These are phyloP conservation scores for Raphanus hybrid DNA, from an alignment of 441 rosid species.

Conservation along the genomic window DNA sequence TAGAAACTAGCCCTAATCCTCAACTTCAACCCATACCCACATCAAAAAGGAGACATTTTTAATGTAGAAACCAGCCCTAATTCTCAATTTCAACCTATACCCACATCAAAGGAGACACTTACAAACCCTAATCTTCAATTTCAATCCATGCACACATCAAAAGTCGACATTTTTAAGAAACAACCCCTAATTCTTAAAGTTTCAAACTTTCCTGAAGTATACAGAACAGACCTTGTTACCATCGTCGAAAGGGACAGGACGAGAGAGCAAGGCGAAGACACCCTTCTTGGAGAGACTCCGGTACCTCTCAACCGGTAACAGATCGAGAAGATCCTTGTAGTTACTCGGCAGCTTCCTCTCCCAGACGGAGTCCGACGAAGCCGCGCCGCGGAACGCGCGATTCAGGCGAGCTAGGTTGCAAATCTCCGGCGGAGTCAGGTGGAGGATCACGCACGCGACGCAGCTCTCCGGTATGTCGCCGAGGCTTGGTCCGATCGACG, in stretches of 20 bases:
- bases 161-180: background rate
- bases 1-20: background rate
- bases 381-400: constrained; percentile 63
- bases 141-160: constrained; percentile 21
- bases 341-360: constrained; percentile 55
- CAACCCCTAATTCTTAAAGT: background rate
- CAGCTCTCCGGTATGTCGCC: constrained; percentile 81
- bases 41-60: background rate
- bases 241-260: constrained; percentile 66
- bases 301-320: constrained; percentile 60
- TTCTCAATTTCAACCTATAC: constrained; percentile 5
- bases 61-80: background rate
- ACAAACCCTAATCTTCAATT: background rate
- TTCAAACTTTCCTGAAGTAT: background rate
- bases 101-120: background rate
- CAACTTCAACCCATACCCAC: constrained; percentile 18
- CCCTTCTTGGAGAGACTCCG: constrained; percentile 57
- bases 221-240: constrained; percentile 61
- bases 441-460: constrained; percentile 62
- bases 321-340: constrained; percentile 49
- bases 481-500: constrained; percentile 57
- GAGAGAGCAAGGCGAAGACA: constrained; percentile 63
- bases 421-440: constrained; percentile 72
- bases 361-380: constrained; percentile 71
- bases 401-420: constrained; percentile 67